Conservation (phyloP, 768 basidiomycete species). For the Calocybe cyanea region DNA sequence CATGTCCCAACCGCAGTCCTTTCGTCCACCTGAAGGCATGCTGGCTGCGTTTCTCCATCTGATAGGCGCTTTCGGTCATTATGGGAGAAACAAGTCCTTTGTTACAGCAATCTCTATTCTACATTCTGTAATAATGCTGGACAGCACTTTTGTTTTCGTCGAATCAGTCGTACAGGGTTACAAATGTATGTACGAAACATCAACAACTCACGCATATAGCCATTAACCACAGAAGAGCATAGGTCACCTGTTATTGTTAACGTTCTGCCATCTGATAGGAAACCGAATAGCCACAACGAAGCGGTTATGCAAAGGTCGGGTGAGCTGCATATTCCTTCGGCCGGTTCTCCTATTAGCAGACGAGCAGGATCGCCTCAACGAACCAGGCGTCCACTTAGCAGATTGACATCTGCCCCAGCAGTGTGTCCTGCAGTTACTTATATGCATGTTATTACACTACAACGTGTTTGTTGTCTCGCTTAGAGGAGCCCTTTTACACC, state of each 20-base stretch:
- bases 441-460: no score
- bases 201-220: no score
- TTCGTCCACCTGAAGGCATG: neutral
- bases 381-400: neutral
- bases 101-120: neutral
- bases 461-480: no score
- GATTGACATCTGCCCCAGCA: no score
- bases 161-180: no score
- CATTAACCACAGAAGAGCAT: neutral
- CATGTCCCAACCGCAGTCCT: conserved; percentile 1
- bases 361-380: no score
- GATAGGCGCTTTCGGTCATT: no score
- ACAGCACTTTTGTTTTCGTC: neutral
- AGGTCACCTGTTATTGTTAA: conserved; percentile 1
- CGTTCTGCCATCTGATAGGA: neutral
- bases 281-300: conserved; percentile 3
- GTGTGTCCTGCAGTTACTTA: no score
- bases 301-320: conserved; percentile 1
- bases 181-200: no score
- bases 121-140: neutral
- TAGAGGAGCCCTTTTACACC: no score
- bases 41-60: no score
- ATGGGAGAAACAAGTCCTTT: neutral
- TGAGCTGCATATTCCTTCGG: neutral
- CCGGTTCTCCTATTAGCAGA: neutral